Percentiles rank a stretch among this genome's conserved stretches.
phyloP scores from a whole-genome alignment of 306 rosid species.

The Adenanthera pavonina region DNA sequence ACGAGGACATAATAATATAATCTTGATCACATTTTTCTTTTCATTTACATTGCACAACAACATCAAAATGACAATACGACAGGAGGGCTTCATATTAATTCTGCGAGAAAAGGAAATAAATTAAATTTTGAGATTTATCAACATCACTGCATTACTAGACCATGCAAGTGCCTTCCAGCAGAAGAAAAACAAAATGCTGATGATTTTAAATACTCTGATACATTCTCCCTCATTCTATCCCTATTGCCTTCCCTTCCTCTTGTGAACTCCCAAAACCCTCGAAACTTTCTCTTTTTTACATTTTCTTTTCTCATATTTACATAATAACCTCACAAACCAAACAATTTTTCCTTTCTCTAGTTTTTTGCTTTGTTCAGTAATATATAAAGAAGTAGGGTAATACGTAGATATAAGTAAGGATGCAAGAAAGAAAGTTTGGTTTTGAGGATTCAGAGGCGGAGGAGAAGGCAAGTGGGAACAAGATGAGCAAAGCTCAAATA shows the following conservation, averaged over 20 bases:
- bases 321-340: no score
- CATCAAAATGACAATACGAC: neutral
- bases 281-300: neutral
- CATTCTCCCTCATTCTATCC: neutral
- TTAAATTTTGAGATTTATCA: slow-evolving; percentile 7
- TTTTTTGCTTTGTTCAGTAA: neutral
- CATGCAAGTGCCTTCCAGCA: neutral
- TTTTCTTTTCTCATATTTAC: neutral
- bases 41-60: neutral
- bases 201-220: neutral
- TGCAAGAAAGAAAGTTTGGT: neutral
- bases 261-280: neutral
- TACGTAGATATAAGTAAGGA: neutral
- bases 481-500: slow-evolving; percentile 11
- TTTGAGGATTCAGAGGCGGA: slow-evolving; percentile 13
- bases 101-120: no score
- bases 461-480: neutral
- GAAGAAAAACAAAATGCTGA: neutral
- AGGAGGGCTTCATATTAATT: no score
- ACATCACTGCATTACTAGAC: neutral
- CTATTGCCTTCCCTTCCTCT: neutral
- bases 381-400: neutral
- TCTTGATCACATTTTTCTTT: neutral
- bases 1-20: neutral
- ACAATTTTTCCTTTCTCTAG: neutral